Base-by-base conservation (phyloP, 2,329 filamentous ascomycete genomes). In the Colletotrichum eremochloae region DNA sequence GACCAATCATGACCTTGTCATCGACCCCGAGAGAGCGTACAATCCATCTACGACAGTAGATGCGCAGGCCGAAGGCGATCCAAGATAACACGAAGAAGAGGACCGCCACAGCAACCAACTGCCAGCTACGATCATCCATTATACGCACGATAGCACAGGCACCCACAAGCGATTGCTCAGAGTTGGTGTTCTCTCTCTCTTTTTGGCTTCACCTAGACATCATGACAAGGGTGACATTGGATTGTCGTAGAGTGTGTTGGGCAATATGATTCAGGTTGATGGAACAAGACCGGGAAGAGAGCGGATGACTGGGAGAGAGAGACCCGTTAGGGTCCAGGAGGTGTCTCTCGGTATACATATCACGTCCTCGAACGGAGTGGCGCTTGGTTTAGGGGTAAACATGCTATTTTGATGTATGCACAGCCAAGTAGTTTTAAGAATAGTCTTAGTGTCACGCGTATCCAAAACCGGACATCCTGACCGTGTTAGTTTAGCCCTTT, bases 21-120 rank as follows among this genome's bases (percentile, higher is more conserved):
- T 82, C 80, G 0, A 75, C 33, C 2, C 74, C 76, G 58, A 82
- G 81, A 0, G 78, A 76, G 68, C 80, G 81, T 60, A 79, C 76
- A 3, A 82, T 74, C 71, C 77, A 77, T 8, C 71, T 78, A 44
- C 80, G 79, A 18, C 79, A 80, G 67, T 81, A 82, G 4, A 78
- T 68, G 12, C 80, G 79, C 8, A 81, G 72, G 3, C 72, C 31
- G 1, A 78, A 78, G 8, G 80, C 75, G 56, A 81, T 76, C 15
- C 80, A 78, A 8, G 78, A 79, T 11, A 84, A 56, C 6, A 80
- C 67, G 20, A 85, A 52, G 57, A 85, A 82, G 5, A 79, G 74
- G 63, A 76, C 76, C 29, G 72, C 72, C 60, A 80, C 74, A 6
- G 73, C 79, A 58, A 74, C 57, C 57, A 81, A 73, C 68, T 80